Evolutionary conservation across 2,329 filamentous ascomycete species (phyloP).

Genomic region (Talaromyces albobiverticillius): DNA sequence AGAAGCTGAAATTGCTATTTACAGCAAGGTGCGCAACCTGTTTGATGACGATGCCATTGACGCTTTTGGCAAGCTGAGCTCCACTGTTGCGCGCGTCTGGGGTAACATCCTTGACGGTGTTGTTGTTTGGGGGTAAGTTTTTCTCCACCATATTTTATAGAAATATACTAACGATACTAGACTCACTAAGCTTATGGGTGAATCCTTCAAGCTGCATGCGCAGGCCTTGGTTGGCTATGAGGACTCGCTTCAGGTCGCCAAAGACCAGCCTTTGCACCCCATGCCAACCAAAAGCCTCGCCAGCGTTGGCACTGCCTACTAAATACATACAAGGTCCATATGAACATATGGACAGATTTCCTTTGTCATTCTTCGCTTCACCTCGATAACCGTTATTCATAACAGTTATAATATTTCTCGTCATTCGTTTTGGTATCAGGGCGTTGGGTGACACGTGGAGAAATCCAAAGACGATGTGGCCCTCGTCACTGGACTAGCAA

Average conservation of each 20-base stretch:
- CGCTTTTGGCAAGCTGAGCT: conserved; percentile 81
- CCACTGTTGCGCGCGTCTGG: conserved; percentile 93
- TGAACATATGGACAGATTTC: conserved; percentile 3
- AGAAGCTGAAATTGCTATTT: conserved; percentile 42
- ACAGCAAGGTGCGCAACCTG: conserved; percentile 74
- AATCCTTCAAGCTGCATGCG: conserved; percentile 94
- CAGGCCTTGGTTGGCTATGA: conserved; percentile 94
- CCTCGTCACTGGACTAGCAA: conserved; percentile 10
- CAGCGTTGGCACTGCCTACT: conserved; percentile 43
- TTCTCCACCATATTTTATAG: background rate
- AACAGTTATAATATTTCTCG: conserved; percentile 18
- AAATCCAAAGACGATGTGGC: conserved; percentile 19
- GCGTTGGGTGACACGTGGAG: conserved; percentile 15
- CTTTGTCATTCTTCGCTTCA: conserved; percentile 16
- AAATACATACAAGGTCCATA: conserved; percentile 18
- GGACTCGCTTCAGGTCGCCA: conserved; percentile 52
- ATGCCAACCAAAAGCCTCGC: conserved; percentile 44
- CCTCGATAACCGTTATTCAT: conserved; percentile 11
- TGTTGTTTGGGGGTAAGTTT: conserved; percentile 95
- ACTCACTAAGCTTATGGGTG: conserved; percentile 81
- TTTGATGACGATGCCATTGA: conserved; percentile 86
- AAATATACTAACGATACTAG: conserved; percentile 22
- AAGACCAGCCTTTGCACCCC: conserved; percentile 42
- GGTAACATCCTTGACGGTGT: conserved; percentile 98
- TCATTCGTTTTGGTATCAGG: conserved; percentile 14